A percentile compares a stretch with the other conserved stretches of the same genome.
Conservation (phyloP, 164 flowering plant species). For the Macadamia tetraphylla region DNA sequence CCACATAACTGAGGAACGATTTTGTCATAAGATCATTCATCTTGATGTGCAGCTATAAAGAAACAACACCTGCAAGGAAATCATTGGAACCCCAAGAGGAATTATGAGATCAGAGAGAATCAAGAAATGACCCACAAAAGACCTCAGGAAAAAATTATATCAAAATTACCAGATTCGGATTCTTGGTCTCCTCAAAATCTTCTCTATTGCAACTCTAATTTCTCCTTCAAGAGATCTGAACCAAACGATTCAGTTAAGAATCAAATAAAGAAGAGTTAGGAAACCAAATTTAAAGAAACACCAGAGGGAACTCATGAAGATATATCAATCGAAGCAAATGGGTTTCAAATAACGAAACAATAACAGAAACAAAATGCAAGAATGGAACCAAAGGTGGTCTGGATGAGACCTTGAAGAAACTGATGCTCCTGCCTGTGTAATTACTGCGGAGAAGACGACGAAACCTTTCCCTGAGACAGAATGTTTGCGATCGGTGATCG, state of each 20-base stretch:
- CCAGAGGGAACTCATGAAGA: background rate
- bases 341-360: background rate
- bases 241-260: background rate
- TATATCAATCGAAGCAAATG: background rate
- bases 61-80: constrained; percentile 16
- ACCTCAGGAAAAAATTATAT: background rate
- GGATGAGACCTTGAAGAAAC: constrained; percentile 8
- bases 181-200: background rate
- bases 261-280: too few relatives aligned
- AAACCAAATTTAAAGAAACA: background rate
- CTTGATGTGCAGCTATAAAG: constrained; percentile 21
- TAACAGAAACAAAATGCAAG: background rate
- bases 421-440: background rate
- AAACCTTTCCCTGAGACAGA: background rate
- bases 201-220: too few relatives aligned
- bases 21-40: constrained; percentile 94
- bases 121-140: background rate
- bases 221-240: constrained; percentile 3
- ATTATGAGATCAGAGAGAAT: background rate
- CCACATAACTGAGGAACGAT: constrained; percentile 77
- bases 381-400: background rate
- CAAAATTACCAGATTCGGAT: too few relatives aligned
- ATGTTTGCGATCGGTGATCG: too few relatives aligned
- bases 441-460: too few relatives aligned
- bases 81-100: too few relatives aligned